These are phyloP conservation scores for Heliamphora exappendiculata DNA, from an alignment of 148 eudicot genomes.

Conservation along the genomic window DNA sequence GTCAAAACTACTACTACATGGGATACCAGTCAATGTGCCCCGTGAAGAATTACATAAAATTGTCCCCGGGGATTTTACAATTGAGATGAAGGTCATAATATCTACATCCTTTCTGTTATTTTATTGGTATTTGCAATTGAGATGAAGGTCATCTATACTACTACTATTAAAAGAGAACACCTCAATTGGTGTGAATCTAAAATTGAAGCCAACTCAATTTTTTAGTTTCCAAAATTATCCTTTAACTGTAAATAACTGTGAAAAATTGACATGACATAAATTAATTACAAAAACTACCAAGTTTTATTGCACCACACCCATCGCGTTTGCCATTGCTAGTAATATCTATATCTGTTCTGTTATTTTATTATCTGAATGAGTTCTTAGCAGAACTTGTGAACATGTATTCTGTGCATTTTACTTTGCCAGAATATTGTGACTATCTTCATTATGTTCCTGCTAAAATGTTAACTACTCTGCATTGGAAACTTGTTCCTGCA, in stretches of 20 bases:
- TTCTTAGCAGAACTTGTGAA: background rate
- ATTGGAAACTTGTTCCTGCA: background rate
- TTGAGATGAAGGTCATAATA: slow-evolving; percentile 56
- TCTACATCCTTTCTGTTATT: background rate
- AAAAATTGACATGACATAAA: too few relatives aligned
- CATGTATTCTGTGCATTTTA: background rate
- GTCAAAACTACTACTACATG: slow-evolving; percentile 66
- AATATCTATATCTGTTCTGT: background rate
- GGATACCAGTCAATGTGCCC: slow-evolving; percentile 55
- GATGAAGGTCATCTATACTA: too few relatives aligned
- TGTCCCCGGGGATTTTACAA: slow-evolving; percentile 58
- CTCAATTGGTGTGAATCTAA: too few relatives aligned
- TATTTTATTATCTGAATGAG: background rate
- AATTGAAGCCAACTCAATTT: too few relatives aligned
- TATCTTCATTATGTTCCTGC: background rate
- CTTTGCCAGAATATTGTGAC: background rate
- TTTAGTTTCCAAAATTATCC: too few relatives aligned
- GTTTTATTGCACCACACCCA: too few relatives aligned
- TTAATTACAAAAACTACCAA: too few relatives aligned
- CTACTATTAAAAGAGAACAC: too few relatives aligned
- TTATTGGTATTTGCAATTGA: too few relatives aligned
- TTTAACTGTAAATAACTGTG: too few relatives aligned
- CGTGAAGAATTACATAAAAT: slow-evolving; percentile 49
- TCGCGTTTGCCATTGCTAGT: too few relatives aligned
- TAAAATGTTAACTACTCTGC: background rate